phyloP scores from a whole-genome alignment of 2,329 filamentous ascomycete species.

The Phaeosphaeria sp. region DNA sequence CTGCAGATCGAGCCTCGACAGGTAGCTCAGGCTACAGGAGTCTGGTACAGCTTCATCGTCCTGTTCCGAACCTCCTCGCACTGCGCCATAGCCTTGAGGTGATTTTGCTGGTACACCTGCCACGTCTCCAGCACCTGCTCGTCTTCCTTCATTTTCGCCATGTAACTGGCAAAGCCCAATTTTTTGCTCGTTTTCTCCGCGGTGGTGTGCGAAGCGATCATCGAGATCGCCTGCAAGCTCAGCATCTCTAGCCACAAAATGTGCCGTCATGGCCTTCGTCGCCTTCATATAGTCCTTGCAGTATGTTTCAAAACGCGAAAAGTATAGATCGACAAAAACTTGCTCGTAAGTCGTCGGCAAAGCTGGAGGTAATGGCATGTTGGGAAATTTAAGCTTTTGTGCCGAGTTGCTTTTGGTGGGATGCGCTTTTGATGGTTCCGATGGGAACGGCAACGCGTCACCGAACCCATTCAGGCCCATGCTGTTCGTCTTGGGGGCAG shows the following conservation, averaged over 20 bases:
- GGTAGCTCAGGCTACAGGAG: conserved; percentile 11
- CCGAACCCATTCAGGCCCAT: conserved; percentile 62
- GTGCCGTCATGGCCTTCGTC: conserved; percentile 60
- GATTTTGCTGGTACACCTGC: conserved; percentile 64
- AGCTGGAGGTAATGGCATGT: conserved; percentile 58
- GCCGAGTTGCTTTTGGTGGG: conserved; percentile 49
- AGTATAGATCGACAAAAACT: conserved; percentile 58
- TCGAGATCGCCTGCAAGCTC: conserved; percentile 50
- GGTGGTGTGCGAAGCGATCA: conserved; percentile 57
- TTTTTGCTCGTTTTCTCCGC: conserved; percentile 56
- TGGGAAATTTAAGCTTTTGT: conserved; percentile 56
- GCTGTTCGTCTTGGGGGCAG: conserved; percentile 53
- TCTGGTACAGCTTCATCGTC: conserved; percentile 36
- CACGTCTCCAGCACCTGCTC: conserved; percentile 67
- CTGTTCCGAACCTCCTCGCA: conserved; percentile 42
- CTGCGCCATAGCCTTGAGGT: conserved; percentile 61
- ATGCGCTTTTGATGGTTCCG: conserved; percentile 55
- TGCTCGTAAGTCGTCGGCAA: conserved; percentile 54
- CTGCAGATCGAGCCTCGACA: background rate
- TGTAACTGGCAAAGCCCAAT: conserved; percentile 65
- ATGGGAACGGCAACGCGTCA: conserved; percentile 64
- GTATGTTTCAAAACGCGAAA: conserved; percentile 61
- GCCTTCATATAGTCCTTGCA: conserved; percentile 63
- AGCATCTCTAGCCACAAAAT: conserved; percentile 62
- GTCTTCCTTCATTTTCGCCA: conserved; percentile 68